phyloP scores from a whole-genome alignment of 768 basidiomycete species.

The Fistulinella prunicolor region DNA sequence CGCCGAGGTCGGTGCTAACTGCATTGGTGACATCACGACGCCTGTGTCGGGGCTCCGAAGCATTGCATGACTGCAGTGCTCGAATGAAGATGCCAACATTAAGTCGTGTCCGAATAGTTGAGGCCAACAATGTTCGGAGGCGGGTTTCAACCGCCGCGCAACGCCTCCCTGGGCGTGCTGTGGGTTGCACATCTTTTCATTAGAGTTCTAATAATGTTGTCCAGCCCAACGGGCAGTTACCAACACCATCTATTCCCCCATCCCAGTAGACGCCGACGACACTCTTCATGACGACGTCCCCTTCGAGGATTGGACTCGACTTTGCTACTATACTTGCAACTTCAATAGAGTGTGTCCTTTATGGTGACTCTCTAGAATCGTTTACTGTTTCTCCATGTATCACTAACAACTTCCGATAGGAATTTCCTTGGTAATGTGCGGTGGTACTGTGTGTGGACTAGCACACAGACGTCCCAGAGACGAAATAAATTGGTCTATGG shows the following conservation, averaged over 20 bases:
- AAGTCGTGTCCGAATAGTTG: background rate
- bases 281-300: constrained; percentile 1
- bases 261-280: background rate
- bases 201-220: too few species aligned
- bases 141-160: too few species aligned
- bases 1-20: too few species aligned
- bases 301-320: constrained; percentile 8
- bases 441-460: constrained; percentile 26
- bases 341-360: constrained; percentile 20
- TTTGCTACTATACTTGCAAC: constrained; percentile 15
- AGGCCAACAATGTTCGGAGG: background rate
- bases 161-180: too few species aligned
- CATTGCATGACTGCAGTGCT: background rate
- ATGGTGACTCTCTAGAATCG: constrained; percentile 15
- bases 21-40: background rate
- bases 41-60: constrained; percentile 5
- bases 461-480: constrained; percentile 10
- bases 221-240: background rate
- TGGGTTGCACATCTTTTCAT: too few species aligned
- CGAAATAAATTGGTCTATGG: constrained; percentile 22
- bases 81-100: background rate
- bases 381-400: background rate
- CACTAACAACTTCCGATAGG: constrained; percentile 11
- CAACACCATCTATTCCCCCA: too few species aligned
- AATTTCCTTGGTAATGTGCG: constrained; percentile 21